These are phyloP conservation scores for Rhododendron griersonianum DNA, from an alignment of 148 eudicot species.

Conservation along the genomic window DNA sequence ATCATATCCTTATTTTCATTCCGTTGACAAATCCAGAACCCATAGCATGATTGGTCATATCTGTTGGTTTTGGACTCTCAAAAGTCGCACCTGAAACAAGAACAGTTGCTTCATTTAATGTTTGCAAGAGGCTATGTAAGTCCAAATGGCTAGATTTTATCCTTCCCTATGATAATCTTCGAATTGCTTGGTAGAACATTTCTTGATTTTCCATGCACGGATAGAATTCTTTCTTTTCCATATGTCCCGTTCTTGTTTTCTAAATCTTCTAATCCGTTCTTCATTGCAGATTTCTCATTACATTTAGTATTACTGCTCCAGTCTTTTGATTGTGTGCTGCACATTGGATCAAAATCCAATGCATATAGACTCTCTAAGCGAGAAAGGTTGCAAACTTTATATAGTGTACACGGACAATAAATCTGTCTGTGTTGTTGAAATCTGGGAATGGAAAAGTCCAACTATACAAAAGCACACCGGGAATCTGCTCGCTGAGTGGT, in stretches of 20 bases:
- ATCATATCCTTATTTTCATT: background rate
- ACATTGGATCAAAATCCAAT: background rate
- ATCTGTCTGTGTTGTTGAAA: background rate
- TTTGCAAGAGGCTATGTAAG: background rate
- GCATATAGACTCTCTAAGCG: background rate
- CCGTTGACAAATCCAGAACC: background rate
- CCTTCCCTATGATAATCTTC: background rate
- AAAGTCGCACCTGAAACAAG: background rate
- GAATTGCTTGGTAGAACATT: background rate
- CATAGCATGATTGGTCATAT: background rate
- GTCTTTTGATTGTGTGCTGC: background rate
- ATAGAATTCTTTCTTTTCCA: background rate
- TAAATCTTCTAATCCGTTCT: background rate
- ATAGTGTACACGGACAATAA: background rate
- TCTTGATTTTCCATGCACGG: background rate
- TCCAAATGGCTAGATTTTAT: background rate
- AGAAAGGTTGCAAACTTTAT: background rate
- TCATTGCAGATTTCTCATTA: background rate
- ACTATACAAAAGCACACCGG: background rate
- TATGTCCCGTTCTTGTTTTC: background rate
- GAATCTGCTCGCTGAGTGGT: background rate
- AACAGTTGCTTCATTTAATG: background rate
- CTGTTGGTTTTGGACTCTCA: slow-evolving; percentile 3
- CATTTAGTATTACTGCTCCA: background rate
- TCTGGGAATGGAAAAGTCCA: background rate